Evolutionary conservation across 805 yeast genomes (phyloP), one percentile per base, ranked within the genome.

Genomic region (Saccharomycopsis lassenensis): DNA sequence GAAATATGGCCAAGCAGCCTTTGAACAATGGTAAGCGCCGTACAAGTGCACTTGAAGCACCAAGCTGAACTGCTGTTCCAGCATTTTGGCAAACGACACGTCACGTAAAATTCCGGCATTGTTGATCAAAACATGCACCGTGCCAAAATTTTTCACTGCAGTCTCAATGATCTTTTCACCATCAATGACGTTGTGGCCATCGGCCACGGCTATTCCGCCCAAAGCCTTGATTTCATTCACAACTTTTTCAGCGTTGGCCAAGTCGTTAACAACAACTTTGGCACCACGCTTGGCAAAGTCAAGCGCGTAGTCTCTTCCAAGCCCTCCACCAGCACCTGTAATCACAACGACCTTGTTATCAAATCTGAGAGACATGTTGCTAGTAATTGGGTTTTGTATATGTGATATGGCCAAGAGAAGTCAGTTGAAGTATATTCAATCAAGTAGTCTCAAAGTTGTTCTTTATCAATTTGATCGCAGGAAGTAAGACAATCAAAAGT

Each of bases 251-350:
- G 97, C 97, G 12, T 89, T 91, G 39, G 96, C 95, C 43, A 89
- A 67, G 59, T 89, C 98, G 55, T 89, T 89, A 22, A 89, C 95
- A 18, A 89, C 95, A 24, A 89, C 95, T 50, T 79, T 78, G 43
- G 96, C 98, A 24, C 97, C 97, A 48, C 94, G 69, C 41, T 74
- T 64, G 29, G 94, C 97, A 59, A 69, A 89, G 48, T 80, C 85
- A 22, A 85, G 61, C 4, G 95, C 94, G 58, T 89, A 89, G 33
- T 75, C 75, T 50, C 70, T 81, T 17, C 98, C 98, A 30, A 89
- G 69, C 14, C 97, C 98, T 48, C 96, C 97, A 46, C 98, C 98
- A 32, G 96, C 91, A 23, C 98, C 98, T 33, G 96, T 89, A 55
- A 89, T 76, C 40, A 89, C 75, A 23, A 89, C 96, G 29, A 89